These are phyloP conservation scores for Hirschioporus abietinus DNA, from an alignment of 768 basidiomycete genomes.

Conservation along the genomic window DNA sequence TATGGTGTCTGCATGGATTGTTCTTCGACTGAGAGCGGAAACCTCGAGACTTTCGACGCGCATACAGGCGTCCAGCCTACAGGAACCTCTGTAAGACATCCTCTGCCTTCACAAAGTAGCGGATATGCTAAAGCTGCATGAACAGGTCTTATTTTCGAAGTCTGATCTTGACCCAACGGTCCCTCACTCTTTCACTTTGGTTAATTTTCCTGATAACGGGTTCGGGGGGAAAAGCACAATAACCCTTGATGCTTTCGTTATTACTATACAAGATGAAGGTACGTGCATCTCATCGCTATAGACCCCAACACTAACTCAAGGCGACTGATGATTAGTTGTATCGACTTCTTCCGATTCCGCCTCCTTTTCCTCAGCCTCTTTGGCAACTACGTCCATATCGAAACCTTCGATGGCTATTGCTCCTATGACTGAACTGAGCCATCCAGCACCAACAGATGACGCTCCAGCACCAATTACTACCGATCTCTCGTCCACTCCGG, in stretches of 20 bases:
- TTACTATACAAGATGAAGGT: not conserved
- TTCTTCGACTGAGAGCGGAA: not conserved
- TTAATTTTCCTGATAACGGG: not conserved
- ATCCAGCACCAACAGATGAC: not conserved
- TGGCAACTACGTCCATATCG: not conserved
- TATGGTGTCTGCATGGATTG: slow-evolving; percentile 29
- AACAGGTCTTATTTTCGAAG: not conserved
- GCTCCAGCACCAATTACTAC: not conserved
- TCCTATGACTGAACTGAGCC: not conserved
- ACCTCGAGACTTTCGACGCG: not conserved
- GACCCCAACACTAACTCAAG: not conserved
- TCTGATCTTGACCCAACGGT: slow-evolving; percentile 1
- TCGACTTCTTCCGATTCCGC: not conserved
- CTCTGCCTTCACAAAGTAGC: not conserved
- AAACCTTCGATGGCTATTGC: not conserved
- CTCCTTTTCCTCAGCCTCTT: not conserved
- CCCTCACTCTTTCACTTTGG: not conserved
- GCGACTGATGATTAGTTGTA: not conserved
- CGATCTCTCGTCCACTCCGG: not conserved
- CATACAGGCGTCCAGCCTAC: not conserved
- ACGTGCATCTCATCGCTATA: not conserved
- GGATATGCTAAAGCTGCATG: not conserved
- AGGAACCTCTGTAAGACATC: not conserved
- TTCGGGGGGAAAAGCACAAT: slow-evolving; percentile 1
- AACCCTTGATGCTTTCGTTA: not conserved